A percentile compares a stretch with the other conserved stretches of the same genome.
Evolutionary conservation across 495 filamentous ascomycete genomes (phyloP).

Genomic region (Ramalina peruviana): DNA sequence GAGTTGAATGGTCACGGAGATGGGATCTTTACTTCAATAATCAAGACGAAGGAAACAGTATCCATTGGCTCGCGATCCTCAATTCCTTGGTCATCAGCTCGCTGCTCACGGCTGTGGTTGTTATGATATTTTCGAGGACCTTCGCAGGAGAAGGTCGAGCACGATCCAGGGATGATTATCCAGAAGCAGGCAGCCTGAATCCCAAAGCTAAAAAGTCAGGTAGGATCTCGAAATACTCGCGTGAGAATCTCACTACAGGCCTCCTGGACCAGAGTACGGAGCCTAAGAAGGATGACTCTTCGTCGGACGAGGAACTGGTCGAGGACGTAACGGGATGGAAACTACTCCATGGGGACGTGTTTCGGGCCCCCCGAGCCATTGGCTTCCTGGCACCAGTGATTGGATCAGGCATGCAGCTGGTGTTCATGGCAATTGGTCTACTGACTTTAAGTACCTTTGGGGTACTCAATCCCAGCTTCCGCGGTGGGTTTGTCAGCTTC

Average conservation of each 20-base stretch:
- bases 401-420: constrained; percentile 78
- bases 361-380: constrained; percentile 62
- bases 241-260: constrained; percentile 41
- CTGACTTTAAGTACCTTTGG: constrained; percentile 71
- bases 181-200: constrained; percentile 56
- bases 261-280: constrained; percentile 52
- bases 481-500: constrained; percentile 82
- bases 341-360: constrained; percentile 88
- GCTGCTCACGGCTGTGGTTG: constrained; percentile 67
- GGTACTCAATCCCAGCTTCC: constrained; percentile 79
- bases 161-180: constrained; percentile 44
- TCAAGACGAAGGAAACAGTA: constrained; percentile 68
- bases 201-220: constrained; percentile 28
- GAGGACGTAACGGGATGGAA: constrained; percentile 93
- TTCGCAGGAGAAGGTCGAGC: constrained; percentile 63
- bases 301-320: constrained; percentile 60
- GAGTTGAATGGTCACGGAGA: constrained; percentile 70
- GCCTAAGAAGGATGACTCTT: constrained; percentile 46
- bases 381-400: constrained; percentile 72
- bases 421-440: constrained; percentile 73
- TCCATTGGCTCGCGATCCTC: constrained; percentile 87
- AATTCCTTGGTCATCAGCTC: constrained; percentile 82
- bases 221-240: constrained; percentile 31
- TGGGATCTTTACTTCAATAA: constrained; percentile 95
- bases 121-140: constrained; percentile 75